Evolutionary conservation across 257 asterid genomes (phyloP).

Genomic region (Solanum habrochaites): DNA sequence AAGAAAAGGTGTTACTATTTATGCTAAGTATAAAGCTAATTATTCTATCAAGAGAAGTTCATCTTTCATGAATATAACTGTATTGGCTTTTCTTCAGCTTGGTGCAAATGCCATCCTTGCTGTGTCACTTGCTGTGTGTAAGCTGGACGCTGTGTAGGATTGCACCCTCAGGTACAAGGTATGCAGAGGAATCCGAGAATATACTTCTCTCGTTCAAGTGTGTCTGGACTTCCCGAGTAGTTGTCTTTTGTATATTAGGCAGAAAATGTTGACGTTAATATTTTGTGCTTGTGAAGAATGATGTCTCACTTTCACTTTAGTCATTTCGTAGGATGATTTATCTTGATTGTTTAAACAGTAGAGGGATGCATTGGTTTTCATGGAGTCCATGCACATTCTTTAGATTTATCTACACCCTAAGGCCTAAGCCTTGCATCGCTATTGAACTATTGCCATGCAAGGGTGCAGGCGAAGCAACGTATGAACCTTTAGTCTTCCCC

Average conservation of each 20-base stretch:
- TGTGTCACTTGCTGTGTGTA: slow-evolving; percentile 93
- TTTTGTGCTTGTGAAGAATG: background rate
- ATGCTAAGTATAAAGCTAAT: background rate
- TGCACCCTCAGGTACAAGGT: slow-evolving; percentile 88
- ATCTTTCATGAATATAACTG: background rate
- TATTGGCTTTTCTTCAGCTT: slow-evolving; percentile 40
- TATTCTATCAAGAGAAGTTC: background rate
- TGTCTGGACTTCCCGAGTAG: background rate
- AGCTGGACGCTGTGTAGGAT: slow-evolving; percentile 81
- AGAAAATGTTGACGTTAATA: background rate
- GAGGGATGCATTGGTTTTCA: background rate
- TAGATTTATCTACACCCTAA: background rate
- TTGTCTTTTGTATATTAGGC: background rate
- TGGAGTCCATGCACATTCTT: background rate
- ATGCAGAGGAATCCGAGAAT: background rate
- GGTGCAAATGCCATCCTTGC: slow-evolving; percentile 98
- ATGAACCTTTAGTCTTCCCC: background rate
- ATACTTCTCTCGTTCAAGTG: background rate
- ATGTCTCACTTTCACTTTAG: background rate
- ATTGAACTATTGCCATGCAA: background rate
- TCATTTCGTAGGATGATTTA: background rate
- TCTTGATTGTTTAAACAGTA: background rate
- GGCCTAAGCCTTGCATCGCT: background rate
- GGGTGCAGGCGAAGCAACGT: too few relatives aligned
- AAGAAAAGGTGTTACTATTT: slow-evolving; percentile 55